Evolutionary conservation across 2,329 filamentous ascomycete genomes (phyloP).

Genomic region (Talaromyces sp.): DNA sequence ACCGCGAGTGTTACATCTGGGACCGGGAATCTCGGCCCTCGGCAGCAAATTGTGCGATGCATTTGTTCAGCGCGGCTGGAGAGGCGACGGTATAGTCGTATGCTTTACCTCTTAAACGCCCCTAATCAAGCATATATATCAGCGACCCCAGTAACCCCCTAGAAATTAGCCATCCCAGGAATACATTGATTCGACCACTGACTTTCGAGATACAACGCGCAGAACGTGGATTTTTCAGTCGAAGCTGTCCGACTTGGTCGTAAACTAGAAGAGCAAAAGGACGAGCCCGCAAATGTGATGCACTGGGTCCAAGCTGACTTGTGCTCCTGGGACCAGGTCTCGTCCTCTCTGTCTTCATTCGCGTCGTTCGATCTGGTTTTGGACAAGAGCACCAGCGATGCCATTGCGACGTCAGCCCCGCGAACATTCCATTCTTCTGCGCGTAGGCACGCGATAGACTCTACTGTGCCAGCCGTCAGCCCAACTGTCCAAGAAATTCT

Average conservation of each 20-base stretch:
- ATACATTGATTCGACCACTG: not conserved
- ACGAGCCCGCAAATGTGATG: slow-evolving; percentile 20
- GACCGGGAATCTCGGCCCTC: slow-evolving; percentile 29
- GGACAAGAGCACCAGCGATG: slow-evolving; percentile 34
- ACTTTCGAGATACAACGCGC: not conserved
- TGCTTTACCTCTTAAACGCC: slow-evolving; percentile 10
- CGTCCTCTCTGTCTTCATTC: slow-evolving; percentile 16
- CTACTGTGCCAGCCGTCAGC: not conserved
- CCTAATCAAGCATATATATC: not conserved
- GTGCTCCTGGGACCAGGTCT: slow-evolving; percentile 26
- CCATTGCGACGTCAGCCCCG: slow-evolving; percentile 26
- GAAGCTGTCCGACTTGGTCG: slow-evolving; percentile 32
- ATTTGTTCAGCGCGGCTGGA: slow-evolving; percentile 22
- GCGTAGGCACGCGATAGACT: not conserved
- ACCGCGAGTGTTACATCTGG: slow-evolving; percentile 28
- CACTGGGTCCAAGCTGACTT: slow-evolving; percentile 27
- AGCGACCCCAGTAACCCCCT: not conserved
- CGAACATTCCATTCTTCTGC: slow-evolving; percentile 12
- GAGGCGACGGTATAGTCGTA: slow-evolving; percentile 27
- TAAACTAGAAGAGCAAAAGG: slow-evolving; percentile 18
- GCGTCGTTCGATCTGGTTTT: slow-evolving; percentile 29
- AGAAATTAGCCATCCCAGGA: not conserved
- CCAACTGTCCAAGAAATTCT: not conserved
- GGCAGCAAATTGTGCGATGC: slow-evolving; percentile 25
- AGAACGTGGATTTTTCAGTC: slow-evolving; percentile 34